phyloP scores from a whole-genome alignment of 179 eudicot genomes.

The Actinidia chinensis region DNA sequence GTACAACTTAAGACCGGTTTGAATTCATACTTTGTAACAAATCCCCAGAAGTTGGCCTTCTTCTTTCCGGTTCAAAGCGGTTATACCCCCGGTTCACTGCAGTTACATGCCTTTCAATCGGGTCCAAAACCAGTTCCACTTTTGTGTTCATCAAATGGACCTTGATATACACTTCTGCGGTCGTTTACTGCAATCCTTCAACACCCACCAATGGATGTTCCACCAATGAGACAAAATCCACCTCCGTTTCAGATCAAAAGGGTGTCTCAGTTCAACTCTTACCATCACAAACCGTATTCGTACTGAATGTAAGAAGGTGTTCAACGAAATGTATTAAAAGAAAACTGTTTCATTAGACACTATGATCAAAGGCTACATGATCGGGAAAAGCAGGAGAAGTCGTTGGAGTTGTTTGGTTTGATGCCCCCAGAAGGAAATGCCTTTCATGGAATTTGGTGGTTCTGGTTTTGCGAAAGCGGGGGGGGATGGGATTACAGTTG shows the following conservation, averaged over 20 bases:
- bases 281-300: slow-evolving; percentile 66
- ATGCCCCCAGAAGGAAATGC: slow-evolving; percentile 63
- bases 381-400: slow-evolving; percentile 34
- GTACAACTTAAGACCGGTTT: not conserved
- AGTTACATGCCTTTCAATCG: not conserved
- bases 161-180: slow-evolving; percentile 45
- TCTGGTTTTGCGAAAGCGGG: slow-evolving; percentile 60
- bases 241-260: slow-evolving; percentile 59
- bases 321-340: slow-evolving; percentile 76
- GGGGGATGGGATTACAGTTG: slow-evolving; percentile 50
- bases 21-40: not conserved
- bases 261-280: slow-evolving; percentile 55
- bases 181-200: slow-evolving; percentile 52
- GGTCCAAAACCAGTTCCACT: not conserved
- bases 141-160: slow-evolving; percentile 38
- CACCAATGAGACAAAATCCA: slow-evolving; percentile 67
- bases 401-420: slow-evolving; percentile 46
- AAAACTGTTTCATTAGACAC: slow-evolving; percentile 76
- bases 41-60: not conserved
- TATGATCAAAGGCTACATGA: slow-evolving; percentile 73
- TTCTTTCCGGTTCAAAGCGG: slow-evolving; percentile 5
- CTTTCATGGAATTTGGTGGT: slow-evolving; percentile 82
- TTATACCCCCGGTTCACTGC: not conserved
- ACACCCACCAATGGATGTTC: slow-evolving; percentile 37
- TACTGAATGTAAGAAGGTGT: no score